Conservation (phyloP, 2,329 filamentous ascomycete genomes). For the Calonectria hawksworthii region DNA sequence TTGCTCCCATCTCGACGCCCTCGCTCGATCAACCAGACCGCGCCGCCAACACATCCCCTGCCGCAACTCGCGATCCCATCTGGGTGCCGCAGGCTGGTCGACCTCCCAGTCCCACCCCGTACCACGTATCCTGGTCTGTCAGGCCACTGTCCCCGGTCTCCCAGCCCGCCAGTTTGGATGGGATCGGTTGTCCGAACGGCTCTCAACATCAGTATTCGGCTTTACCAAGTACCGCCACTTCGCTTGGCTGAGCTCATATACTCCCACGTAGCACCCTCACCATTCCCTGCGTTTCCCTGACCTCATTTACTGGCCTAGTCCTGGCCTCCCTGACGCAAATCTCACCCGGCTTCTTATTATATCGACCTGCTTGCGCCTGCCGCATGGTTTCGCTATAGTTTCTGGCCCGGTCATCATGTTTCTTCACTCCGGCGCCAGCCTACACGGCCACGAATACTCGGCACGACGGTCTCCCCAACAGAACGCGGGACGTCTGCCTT, state of each 20-base stretch:
- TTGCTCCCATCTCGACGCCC: neutral
- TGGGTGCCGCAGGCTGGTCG: conserved; percentile 22
- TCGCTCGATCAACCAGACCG: neutral
- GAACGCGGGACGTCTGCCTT: conserved; percentile 53
- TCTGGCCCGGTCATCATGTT: conserved; percentile 61
- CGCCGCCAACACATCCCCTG: neutral
- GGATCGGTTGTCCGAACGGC: conserved; percentile 37
- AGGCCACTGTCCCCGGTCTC: conserved; percentile 41
- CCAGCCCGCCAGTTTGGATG: conserved; percentile 42
- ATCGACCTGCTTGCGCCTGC: conserved; percentile 28
- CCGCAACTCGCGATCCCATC: conserved; percentile 7
- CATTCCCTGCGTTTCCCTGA: conserved; percentile 8
- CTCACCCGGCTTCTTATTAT: conserved; percentile 6
- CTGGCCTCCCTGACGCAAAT: conserved; percentile 9
- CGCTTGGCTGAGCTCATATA: conserved; percentile 36
- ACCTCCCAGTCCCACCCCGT: conserved; percentile 35
- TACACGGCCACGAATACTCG: conserved; percentile 73
- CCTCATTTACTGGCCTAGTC: conserved; percentile 19
- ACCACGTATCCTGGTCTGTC: conserved; percentile 46
- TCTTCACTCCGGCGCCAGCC: conserved; percentile 70
- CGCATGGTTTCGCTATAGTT: conserved; percentile 36
- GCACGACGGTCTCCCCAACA: conserved; percentile 50
- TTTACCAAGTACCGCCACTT: conserved; percentile 28
- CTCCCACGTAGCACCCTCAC: conserved; percentile 24
- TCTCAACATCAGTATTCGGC: conserved; percentile 35